A percentile compares a stretch with the other conserved stretches of the same genome.
phyloP scores from a whole-genome alignment of 495 filamentous ascomycete genomes.

The Coniosporium apollinis region DNA sequence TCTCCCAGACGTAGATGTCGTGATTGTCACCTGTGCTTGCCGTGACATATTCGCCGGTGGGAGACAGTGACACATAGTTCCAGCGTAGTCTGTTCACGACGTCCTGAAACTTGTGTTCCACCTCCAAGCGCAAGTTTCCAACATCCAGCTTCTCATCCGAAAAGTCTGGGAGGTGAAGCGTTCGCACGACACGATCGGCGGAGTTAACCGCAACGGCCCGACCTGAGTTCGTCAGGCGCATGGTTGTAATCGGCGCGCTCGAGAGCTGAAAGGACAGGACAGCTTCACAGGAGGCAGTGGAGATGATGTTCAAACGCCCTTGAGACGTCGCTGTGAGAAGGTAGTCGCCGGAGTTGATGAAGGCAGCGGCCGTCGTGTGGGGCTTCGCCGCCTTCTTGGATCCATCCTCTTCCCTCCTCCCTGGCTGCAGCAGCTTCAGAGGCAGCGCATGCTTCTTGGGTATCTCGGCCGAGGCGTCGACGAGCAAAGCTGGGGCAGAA shows the following conservation, averaged over 20 bases:
- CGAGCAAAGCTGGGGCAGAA: slow-evolving; percentile 72
- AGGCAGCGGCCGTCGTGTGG: slow-evolving; percentile 78
- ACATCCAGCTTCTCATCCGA: slow-evolving; percentile 37
- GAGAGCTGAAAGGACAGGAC: slow-evolving; percentile 78
- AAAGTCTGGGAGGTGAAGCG: slow-evolving; percentile 58
- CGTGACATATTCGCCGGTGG: slow-evolving; percentile 75
- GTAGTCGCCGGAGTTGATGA: slow-evolving; percentile 67
- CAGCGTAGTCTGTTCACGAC: slow-evolving; percentile 86
- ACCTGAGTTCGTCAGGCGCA: slow-evolving; percentile 69
- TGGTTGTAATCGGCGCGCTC: slow-evolving; percentile 70
- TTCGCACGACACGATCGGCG: slow-evolving; percentile 82
- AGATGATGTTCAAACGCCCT: slow-evolving; percentile 86
- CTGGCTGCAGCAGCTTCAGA: slow-evolving; percentile 56
- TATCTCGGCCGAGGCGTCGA: slow-evolving; percentile 49
- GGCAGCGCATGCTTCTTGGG: slow-evolving; percentile 62
- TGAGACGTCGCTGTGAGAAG: slow-evolving; percentile 85
- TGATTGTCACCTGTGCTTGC: slow-evolving; percentile 94
- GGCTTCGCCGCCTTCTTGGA: slow-evolving; percentile 87
- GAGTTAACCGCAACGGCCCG: slow-evolving; percentile 77
- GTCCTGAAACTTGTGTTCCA: slow-evolving; percentile 97
- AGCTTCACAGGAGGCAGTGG: slow-evolving; percentile 55
- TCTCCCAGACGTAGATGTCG: slow-evolving; percentile 97
- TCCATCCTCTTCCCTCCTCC: slow-evolving; percentile 38
- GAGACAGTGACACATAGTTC: slow-evolving; percentile 87
- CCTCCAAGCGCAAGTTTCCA: slow-evolving; percentile 64